Evolutionary conservation across 2,329 filamentous ascomycete species (phyloP).

Genomic region (Cladophialophora exuberans): DNA sequence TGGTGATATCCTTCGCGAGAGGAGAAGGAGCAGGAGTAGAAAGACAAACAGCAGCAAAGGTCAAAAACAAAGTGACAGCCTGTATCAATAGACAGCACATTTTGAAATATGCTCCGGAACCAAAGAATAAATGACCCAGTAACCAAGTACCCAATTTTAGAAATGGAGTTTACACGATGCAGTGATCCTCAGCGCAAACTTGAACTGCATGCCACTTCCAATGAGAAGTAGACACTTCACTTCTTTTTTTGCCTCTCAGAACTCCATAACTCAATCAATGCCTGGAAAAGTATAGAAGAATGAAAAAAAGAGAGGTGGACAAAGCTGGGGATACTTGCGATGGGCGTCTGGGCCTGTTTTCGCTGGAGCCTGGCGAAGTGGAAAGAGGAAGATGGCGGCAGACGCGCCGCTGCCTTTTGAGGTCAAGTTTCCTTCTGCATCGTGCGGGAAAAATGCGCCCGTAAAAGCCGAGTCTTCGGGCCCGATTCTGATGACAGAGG

Average conservation of each 20-base stretch:
- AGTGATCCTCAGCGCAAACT: constrained; percentile 1
- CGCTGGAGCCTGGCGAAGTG: constrained; percentile 22
- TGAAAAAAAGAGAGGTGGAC: background rate
- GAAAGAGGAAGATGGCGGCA: background rate
- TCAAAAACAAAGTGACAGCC: constrained; percentile 25
- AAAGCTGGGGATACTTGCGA: background rate
- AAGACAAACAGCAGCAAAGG: constrained; percentile 20
- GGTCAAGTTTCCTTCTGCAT: no score
- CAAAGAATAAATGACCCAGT: background rate
- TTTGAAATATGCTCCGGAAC: constrained; percentile 9
- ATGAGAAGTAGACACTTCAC: constrained; percentile 11
- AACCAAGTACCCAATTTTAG: constrained; percentile 1
- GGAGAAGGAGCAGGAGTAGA: constrained; percentile 9
- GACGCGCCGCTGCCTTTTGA: constrained; percentile 8
- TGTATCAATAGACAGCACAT: constrained; percentile 24
- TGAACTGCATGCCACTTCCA: constrained; percentile 11
- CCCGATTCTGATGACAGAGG: constrained; percentile 33
- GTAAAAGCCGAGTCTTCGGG: no score
- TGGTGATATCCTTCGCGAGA: constrained; percentile 21
- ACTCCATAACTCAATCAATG: constrained; percentile 18
- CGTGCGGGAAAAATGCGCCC: no score
- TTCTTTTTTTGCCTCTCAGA: constrained; percentile 16
- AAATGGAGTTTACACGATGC: constrained; percentile 9
- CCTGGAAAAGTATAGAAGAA: constrained; percentile 9
- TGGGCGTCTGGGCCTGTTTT: constrained; percentile 7